These are phyloP conservation scores for Beta lomatogona DNA, from an alignment of 179 eudicot species.

Conservation along the genomic window DNA sequence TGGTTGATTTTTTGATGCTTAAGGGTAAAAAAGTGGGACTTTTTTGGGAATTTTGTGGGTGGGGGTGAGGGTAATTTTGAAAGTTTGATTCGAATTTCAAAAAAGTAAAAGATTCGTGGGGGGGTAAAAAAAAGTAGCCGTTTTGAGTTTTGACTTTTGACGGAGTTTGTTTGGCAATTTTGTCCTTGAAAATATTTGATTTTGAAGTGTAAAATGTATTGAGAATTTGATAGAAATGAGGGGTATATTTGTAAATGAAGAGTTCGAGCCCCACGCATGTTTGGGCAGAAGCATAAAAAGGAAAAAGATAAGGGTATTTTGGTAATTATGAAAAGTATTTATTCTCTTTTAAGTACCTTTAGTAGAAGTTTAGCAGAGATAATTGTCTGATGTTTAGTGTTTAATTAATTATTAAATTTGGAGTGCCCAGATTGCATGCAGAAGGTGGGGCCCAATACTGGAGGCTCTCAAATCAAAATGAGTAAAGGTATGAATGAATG, in stretches of 20 bases:
- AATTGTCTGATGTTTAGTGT: neutral
- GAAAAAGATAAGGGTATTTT: neutral
- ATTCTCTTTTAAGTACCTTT: neutral
- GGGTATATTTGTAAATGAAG: neutral
- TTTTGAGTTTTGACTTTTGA: no score
- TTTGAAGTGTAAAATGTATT: no score
- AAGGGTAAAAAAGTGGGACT: no score
- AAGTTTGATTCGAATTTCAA: neutral
- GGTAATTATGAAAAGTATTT: neutral
- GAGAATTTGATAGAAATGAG: no score
- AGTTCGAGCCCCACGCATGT: slow-evolving; percentile 4
- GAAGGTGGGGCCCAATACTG: no score
- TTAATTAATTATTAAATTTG: no score
- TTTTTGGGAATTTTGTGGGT: neutral
- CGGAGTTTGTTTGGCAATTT: neutral
- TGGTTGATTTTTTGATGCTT: neutral
- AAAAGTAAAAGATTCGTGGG: slow-evolving; percentile 2
- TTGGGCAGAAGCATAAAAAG: neutral
- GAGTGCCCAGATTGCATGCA: no score
- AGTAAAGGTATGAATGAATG: no score
- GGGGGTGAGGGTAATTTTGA: neutral
- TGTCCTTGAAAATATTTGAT: neutral
- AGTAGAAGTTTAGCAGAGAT: neutral
- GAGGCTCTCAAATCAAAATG: no score
- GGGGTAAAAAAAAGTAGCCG: slow-evolving; percentile 2